Evolutionary conservation across 345 rosid species (phyloP).

Genomic region (Eucalyptus pauciflora): DNA sequence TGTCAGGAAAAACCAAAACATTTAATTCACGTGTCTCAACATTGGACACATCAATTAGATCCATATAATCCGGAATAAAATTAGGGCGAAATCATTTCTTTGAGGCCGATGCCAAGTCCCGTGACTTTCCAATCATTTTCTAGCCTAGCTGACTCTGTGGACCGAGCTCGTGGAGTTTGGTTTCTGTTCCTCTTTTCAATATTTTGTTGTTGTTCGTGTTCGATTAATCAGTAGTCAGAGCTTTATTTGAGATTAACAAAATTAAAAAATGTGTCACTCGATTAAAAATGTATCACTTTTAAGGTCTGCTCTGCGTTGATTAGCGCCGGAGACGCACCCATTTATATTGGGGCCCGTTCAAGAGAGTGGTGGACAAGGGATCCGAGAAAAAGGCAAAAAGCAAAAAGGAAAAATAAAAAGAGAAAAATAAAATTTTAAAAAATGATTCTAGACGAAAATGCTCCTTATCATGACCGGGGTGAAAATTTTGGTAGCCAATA

Average conservation of each 20-base stretch:
- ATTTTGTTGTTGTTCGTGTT: neutral
- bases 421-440: neutral
- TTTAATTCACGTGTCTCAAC: neutral
- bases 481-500: no score
- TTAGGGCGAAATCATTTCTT: neutral
- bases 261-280: neutral
- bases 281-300: no score
- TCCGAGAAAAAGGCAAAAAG: neutral
- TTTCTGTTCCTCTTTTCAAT: neutral
- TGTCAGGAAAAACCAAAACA: neutral
- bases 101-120: neutral
- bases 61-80: neutral
- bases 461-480: neutral
- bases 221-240: neutral
- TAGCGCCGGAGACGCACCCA: neutral
- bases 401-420: neutral
- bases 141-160: neutral
- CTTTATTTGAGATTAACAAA: neutral
- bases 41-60: neutral
- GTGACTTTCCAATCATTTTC: neutral
- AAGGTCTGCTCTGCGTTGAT: neutral
- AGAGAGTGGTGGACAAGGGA: neutral
- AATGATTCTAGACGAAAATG: accelerated
- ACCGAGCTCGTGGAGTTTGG: neutral
- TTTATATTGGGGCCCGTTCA: neutral